Conservation (phyloP, 202 grass and related monocot species). For the Carex sylvatica region DNA sequence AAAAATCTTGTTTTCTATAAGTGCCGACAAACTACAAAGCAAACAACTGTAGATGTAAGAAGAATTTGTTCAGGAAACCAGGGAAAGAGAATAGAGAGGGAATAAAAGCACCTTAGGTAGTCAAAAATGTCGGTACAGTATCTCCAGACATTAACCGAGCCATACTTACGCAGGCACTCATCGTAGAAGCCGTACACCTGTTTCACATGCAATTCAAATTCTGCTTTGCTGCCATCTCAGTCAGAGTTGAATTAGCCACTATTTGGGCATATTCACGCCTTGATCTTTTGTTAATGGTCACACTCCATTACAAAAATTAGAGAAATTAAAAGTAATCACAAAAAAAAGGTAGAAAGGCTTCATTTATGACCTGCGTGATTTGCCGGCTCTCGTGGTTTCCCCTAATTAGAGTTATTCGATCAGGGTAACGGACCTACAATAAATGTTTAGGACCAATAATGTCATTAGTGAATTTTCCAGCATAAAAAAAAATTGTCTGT, state of each 20-base stretch:
- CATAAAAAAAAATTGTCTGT: not conserved
- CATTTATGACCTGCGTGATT: slow-evolving; percentile 78
- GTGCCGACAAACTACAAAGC: slow-evolving; percentile 84
- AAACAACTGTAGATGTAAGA: slow-evolving; percentile 20
- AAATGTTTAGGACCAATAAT: not conserved
- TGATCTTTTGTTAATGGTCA: not conserved
- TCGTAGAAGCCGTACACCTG: slow-evolving; percentile 99
- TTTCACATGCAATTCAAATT: slow-evolving; percentile 14
- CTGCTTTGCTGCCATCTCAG: not conserved
- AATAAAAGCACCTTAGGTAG: slow-evolving; percentile 70
- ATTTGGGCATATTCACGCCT: not conserved
- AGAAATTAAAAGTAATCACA: slow-evolving; percentile 3
- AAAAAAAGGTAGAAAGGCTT: not conserved
- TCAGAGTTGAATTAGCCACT: not conserved
- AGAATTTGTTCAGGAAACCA: slow-evolving; percentile 17
- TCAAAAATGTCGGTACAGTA: slow-evolving; percentile 99
- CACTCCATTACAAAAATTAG: not conserved
- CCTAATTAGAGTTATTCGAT: slow-evolving; percentile 96
- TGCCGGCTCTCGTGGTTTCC: slow-evolving; percentile 99
- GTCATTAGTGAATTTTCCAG: not conserved
- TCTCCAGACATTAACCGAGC: slow-evolving; percentile 98
- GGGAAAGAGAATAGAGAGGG: slow-evolving; percentile 1
- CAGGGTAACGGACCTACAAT: slow-evolving; percentile 89
- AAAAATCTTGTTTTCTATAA: slow-evolving; percentile 99
- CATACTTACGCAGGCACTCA: slow-evolving; percentile 95